phyloP scores from a whole-genome alignment of 345 rosid genomes.

The Noccaea bulbosa region DNA sequence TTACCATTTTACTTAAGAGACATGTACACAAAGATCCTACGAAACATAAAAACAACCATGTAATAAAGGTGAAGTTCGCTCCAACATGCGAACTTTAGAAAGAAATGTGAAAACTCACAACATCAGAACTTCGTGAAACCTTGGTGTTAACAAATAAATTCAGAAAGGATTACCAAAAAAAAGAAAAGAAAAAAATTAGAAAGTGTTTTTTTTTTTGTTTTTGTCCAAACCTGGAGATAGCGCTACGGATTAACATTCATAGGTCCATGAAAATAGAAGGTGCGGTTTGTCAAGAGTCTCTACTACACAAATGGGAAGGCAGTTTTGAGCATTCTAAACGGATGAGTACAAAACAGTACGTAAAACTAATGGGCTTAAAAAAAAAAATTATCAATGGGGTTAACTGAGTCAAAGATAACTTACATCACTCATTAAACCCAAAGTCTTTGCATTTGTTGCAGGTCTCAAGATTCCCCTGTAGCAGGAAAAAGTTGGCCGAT shows the following conservation, averaged over 20 bases:
- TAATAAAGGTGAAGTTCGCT: no score
- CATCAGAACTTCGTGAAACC: no score
- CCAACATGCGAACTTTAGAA: no score
- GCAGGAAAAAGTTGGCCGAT: slow-evolving; percentile 1
- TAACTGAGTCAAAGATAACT: slow-evolving; percentile 33
- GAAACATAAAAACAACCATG: no score
- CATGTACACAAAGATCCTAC: no score
- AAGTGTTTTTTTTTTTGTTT: slow-evolving; percentile 3
- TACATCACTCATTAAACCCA: slow-evolving; percentile 65
- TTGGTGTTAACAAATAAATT: no score
- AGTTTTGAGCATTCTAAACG: slow-evolving; percentile 83
- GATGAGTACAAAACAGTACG: slow-evolving; percentile 35
- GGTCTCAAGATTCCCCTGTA: slow-evolving; percentile 93
- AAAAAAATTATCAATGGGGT: background rate
- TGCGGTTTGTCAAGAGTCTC: slow-evolving; percentile 61
- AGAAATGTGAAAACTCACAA: no score
- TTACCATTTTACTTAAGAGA: no score
- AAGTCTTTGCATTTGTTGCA: slow-evolving; percentile 67
- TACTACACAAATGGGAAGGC: slow-evolving; percentile 71
- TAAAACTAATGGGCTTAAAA: background rate
- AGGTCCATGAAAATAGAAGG: slow-evolving; percentile 85
- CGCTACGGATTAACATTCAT: slow-evolving; percentile 66
- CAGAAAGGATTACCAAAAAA: no score
- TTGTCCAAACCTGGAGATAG: slow-evolving; percentile 37
- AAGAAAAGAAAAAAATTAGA: background rate